phyloP scores from a whole-genome alignment of 768 basidiomycete genomes.

The Trametes meyenii region DNA sequence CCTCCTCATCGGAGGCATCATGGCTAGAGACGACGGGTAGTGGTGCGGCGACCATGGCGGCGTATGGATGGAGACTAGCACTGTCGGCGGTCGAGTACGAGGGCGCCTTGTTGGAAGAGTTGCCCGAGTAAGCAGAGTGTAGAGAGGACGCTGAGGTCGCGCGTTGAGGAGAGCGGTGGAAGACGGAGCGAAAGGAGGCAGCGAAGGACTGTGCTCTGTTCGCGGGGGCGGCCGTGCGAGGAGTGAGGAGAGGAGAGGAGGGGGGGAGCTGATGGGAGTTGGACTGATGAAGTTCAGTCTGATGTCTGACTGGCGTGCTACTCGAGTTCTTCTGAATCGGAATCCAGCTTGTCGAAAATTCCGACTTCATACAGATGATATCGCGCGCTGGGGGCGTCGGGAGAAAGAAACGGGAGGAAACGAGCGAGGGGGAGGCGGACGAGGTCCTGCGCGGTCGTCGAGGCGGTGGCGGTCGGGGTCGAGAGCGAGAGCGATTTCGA shows the following conservation, averaged over 20 bases:
- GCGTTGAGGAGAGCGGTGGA: slow-evolving; percentile 47
- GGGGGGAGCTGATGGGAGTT: slow-evolving; percentile 27
- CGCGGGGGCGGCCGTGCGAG: slow-evolving; percentile 13
- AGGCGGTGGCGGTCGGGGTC: slow-evolving; percentile 14
- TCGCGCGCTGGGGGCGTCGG: slow-evolving; percentile 14
- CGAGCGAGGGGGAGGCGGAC: slow-evolving; percentile 5
- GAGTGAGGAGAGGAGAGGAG: slow-evolving; percentile 19
- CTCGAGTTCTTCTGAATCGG: slow-evolving; percentile 24
- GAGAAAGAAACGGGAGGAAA: slow-evolving; percentile 9
- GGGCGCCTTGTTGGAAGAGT: slow-evolving; percentile 29
- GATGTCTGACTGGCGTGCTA: slow-evolving; percentile 23
- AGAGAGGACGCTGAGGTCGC: slow-evolving; percentile 54
- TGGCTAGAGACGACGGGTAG: slow-evolving; percentile 73
- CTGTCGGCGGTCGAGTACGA: slow-evolving; percentile 44
- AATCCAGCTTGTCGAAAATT: slow-evolving; percentile 23
- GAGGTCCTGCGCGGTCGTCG: slow-evolving; percentile 5
- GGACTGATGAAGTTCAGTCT: slow-evolving; percentile 29
- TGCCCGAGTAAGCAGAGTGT: slow-evolving; percentile 46
- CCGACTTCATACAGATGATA: slow-evolving; percentile 25
- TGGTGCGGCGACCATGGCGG: slow-evolving; percentile 63
- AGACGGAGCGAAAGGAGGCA: slow-evolving; percentile 54
- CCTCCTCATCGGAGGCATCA: slow-evolving; percentile 67
- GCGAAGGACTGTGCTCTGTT: slow-evolving; percentile 25
- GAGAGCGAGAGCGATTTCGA: background rate
- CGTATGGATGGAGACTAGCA: slow-evolving; percentile 52